Evolutionary conservation across 495 filamentous ascomycete genomes (phyloP).

Genomic region (Lasiosphaeris hirsuta): DNA sequence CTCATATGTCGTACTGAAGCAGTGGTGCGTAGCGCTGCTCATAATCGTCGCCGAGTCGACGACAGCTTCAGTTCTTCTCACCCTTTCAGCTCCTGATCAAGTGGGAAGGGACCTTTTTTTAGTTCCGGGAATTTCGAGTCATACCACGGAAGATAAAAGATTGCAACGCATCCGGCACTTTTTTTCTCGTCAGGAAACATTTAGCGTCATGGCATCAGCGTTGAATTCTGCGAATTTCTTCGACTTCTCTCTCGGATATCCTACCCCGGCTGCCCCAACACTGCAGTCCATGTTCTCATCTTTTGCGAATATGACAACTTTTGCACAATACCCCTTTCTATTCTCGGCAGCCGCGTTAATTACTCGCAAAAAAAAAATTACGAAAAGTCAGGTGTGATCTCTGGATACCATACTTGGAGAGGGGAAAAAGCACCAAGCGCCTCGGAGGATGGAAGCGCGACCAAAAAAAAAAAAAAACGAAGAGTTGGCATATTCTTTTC

Average conservation of each 20-base stretch:
- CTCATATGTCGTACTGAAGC: constrained; percentile 35
- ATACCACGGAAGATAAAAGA: constrained; percentile 40
- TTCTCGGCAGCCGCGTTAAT: constrained; percentile 28
- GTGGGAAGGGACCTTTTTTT: constrained; percentile 17
- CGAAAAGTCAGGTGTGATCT: constrained; percentile 19
- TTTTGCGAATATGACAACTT: constrained; percentile 11
- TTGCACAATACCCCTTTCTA: constrained; percentile 20
- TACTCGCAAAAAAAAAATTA: constrained; percentile 18
- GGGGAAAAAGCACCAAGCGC: constrained; percentile 1
- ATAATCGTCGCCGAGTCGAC: constrained; percentile 11
- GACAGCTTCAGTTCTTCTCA: constrained; percentile 13
- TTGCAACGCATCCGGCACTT: constrained; percentile 36
- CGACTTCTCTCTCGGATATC: constrained; percentile 20
- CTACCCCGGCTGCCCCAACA: constrained; percentile 18
- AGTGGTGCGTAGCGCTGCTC: constrained; percentile 11
- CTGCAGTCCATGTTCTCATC: constrained; percentile 12
- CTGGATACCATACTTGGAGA: constrained; percentile 4
- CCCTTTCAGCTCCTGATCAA: constrained; percentile 13
- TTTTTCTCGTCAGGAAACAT: constrained; percentile 33
- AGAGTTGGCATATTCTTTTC: constrained; percentile 11
- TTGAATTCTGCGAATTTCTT: constrained; percentile 32
- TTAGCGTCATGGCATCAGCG: constrained; percentile 41
- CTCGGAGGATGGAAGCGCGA: constrained; percentile 7
- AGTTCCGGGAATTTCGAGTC: constrained; percentile 33
- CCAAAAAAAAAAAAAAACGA: constrained; percentile 18